Evolutionary conservation across 345 rosid species (phyloP).

Genomic region (Hypericum androsaemum): DNA sequence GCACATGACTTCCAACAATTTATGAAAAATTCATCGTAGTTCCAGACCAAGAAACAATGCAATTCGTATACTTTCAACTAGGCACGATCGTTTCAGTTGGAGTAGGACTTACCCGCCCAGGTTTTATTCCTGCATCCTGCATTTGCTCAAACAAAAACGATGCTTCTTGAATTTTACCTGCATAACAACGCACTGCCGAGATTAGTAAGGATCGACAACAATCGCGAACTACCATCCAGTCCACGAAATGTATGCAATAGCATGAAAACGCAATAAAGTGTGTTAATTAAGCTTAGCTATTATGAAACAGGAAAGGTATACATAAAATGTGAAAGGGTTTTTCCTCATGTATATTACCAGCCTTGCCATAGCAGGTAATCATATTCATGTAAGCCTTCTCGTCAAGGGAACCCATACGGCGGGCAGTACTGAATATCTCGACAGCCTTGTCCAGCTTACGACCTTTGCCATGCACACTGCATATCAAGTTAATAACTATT

Average conservation of each 20-base stretch:
- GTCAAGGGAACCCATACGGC: slow-evolving; percentile 38
- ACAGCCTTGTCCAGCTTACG: slow-evolving; percentile 53
- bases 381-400: slow-evolving; percentile 80
- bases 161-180: slow-evolving; percentile 61
- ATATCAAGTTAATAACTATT: slow-evolving; percentile 16
- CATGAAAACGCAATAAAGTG: no score
- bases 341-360: slow-evolving; percentile 35
- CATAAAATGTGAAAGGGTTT: no score
- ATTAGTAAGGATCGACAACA: slow-evolving; percentile 3
- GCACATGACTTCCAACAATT: no score
- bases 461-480: slow-evolving; percentile 69
- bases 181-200: slow-evolving; percentile 10
- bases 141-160: slow-evolving; percentile 42
- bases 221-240: not conserved
- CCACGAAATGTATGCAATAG: no score
- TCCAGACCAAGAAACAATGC: no score
- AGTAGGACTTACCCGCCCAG: slow-evolving; percentile 46
- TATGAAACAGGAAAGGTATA: no score
- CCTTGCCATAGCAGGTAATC: slow-evolving; percentile 56
- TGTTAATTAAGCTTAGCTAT: no score
- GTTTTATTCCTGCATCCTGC: slow-evolving; percentile 67
- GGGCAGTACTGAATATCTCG: slow-evolving; percentile 44
- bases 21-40: no score
- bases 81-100: not conserved
- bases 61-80: slow-evolving; percentile 1